Evolutionary conservation across 2,329 filamentous ascomycete species (phyloP).

Genomic region (Xylaria multiplex): DNA sequence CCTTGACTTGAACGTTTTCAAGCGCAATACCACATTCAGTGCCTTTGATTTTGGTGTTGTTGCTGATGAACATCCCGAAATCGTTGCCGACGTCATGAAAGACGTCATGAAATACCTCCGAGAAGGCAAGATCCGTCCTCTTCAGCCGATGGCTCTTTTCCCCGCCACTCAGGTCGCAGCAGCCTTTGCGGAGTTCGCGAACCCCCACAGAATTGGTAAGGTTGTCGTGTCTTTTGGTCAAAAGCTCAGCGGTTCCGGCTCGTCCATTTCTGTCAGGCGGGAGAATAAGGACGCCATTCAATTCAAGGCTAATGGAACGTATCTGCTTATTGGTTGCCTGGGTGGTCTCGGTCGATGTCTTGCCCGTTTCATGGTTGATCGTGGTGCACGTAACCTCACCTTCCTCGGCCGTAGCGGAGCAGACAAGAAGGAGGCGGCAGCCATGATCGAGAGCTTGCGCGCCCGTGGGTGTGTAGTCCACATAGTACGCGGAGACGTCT

Average conservation of each 20-base stretch:
- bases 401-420: conserved; percentile 47
- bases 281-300: conserved; percentile 24
- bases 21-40: conserved; percentile 35
- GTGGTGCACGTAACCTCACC: conserved; percentile 47
- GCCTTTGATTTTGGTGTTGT: conserved; percentile 33
- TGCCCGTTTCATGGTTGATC: conserved; percentile 48
- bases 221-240: conserved; percentile 29
- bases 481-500: conserved; percentile 45
- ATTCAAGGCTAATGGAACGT: conserved; percentile 38
- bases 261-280: conserved; percentile 19
- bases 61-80: conserved; percentile 33
- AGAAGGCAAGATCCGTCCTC: conserved; percentile 31
- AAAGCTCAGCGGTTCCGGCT: conserved; percentile 1
- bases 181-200: conserved; percentile 35
- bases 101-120: conserved; percentile 33
- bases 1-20: conserved; percentile 33
- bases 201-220: conserved; percentile 36
- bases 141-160: conserved; percentile 32
- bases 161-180: conserved; percentile 23
- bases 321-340: conserved; percentile 41
- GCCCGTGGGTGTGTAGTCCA: conserved; percentile 40
- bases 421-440: conserved; percentile 44
- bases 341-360: conserved; percentile 50
- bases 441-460: conserved; percentile 39
- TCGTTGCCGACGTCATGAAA: conserved; percentile 34